These are phyloP conservation scores for Colletotrichum tamarilloi DNA, from an alignment of 2,329 filamentous ascomycete species.

Conservation along the genomic window DNA sequence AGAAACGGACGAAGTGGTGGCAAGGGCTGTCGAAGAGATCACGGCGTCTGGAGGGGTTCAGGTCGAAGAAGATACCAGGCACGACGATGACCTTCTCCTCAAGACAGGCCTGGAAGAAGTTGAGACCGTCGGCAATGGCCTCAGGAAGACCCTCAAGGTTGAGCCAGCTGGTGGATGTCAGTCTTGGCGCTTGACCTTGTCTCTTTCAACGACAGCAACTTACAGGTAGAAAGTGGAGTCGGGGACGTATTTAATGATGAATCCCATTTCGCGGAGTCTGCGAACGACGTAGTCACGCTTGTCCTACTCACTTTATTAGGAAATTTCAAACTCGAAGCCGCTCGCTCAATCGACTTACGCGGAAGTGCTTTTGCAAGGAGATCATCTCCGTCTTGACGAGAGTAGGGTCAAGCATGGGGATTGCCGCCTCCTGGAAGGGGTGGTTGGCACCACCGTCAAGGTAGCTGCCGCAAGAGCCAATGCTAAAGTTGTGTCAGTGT, in stretches of 20 bases:
- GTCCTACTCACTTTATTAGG: constrained; percentile 56
- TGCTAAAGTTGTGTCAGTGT: constrained; percentile 51
- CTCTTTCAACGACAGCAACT: constrained; percentile 33
- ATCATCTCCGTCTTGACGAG: constrained; percentile 88
- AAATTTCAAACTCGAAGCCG: not conserved
- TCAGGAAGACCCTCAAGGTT: constrained; percentile 76
- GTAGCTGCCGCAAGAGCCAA: constrained; percentile 92
- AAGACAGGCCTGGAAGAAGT: constrained; percentile 95
- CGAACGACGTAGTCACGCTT: constrained; percentile 93
- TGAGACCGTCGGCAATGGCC: constrained; percentile 91
- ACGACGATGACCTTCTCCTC: constrained; percentile 97
- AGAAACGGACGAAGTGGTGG: constrained; percentile 89
- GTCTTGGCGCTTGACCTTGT: not conserved
- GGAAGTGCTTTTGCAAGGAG: constrained; percentile 90
- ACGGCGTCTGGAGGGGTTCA: constrained; percentile 89
- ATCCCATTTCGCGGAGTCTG: constrained; percentile 86
- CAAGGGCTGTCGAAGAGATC: constrained; percentile 96
- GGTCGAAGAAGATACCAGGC: constrained; percentile 96
- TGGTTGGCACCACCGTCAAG: constrained; percentile 95
- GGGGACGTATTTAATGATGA: constrained; percentile 84
- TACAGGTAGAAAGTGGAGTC: constrained; percentile 96
- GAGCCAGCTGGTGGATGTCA: constrained; percentile 55
- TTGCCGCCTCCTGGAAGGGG: constrained; percentile 93
- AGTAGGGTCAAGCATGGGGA: constrained; percentile 90
- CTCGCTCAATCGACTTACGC: constrained; percentile 49